Base-by-base conservation (phyloP, 2,329 filamentous ascomycete species). In the Calonectria pseudoreteaudii region DNA sequence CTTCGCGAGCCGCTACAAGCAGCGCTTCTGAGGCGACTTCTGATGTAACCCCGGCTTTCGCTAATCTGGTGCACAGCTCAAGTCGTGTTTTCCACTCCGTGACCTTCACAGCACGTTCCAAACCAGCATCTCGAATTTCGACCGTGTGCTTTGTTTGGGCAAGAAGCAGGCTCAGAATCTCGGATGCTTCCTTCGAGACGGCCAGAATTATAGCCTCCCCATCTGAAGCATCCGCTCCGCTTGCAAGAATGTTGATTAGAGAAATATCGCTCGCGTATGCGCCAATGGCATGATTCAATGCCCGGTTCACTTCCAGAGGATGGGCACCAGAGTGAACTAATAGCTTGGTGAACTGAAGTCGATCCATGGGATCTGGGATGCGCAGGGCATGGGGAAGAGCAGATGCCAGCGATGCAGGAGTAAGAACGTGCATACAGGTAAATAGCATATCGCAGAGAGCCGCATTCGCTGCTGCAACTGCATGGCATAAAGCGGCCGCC, bases 361-460 rank as follows among this genome's bases (percentile, higher is more conserved):
- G 87, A 75, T 89, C 86, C 86, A 87, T 88, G 0, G 85, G 82
- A 72, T 91, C 88, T 0, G 81, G 67, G 18, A 91, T 87, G 14
- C 87, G 87, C 11, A 91, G 82, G 0, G 89, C 88, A 70, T 88
- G 86, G 0, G 89, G 89, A 68, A 92, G 85, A 6, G 89, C 88
- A 3, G 83, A 83, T 1, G 86, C 87, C 20, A 91, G 79, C 0
- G 90, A 88, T 3, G 82, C 79, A 0, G 87, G 82, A 8, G 71
- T 87, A 2, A 87, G 88, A 3, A 78, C 34, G 72, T 80, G 65
- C 75, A 82, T 41, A 38, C 81, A 80, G 5, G 81, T 80, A 60
- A 92, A 85, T 3, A 92, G 79, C 28, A 90, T 79, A 52, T 91
- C 88, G 13, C 87, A 85, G 10, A 91, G 80, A 6, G 84, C 83